phyloP scores from a whole-genome alignment of 441 rosid genomes.

The Populus hybrid region DNA sequence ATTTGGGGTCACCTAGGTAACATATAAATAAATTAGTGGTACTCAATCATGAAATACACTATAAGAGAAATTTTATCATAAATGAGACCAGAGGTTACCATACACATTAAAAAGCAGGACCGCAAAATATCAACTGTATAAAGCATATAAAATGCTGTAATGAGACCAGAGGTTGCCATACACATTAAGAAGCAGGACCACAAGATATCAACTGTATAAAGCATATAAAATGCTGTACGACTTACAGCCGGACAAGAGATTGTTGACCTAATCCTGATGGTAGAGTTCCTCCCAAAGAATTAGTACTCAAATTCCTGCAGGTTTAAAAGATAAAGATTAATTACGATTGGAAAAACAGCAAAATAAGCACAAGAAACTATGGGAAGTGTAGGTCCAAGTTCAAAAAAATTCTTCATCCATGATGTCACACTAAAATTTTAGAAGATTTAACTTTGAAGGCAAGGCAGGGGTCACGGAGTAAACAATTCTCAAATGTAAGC shows the following conservation, averaged over 20 bases:
- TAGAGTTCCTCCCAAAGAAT: too few species aligned
- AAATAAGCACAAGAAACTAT: not conserved
- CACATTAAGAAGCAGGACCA: not conserved
- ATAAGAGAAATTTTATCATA: too few species aligned
- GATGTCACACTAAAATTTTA: not conserved
- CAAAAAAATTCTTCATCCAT: not conserved
- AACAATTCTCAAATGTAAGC: not conserved
- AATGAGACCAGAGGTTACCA: not conserved
- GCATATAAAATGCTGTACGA: slow-evolving; percentile 12
- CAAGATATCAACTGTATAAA: not conserved
- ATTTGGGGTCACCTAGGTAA: not conserved
- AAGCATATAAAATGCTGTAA: not conserved
- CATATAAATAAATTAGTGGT: too few species aligned
- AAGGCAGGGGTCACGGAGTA: not conserved
- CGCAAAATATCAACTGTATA: not conserved
- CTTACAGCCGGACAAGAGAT: slow-evolving; percentile 80
- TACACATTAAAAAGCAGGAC: not conserved
- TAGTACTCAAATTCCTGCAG: slow-evolving; percentile 77
- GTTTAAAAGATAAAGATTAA: slow-evolving; percentile 7
- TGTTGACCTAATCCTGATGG: slow-evolving; percentile 81
- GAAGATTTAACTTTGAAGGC: not conserved
- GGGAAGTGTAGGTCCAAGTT: not conserved
- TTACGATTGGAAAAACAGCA: not conserved
- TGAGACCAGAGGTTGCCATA: not conserved
- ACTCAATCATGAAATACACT: too few species aligned